phyloP scores from a whole-genome alignment of 208 protist genomes.

The Wallacemonas rigidus region DNA sequence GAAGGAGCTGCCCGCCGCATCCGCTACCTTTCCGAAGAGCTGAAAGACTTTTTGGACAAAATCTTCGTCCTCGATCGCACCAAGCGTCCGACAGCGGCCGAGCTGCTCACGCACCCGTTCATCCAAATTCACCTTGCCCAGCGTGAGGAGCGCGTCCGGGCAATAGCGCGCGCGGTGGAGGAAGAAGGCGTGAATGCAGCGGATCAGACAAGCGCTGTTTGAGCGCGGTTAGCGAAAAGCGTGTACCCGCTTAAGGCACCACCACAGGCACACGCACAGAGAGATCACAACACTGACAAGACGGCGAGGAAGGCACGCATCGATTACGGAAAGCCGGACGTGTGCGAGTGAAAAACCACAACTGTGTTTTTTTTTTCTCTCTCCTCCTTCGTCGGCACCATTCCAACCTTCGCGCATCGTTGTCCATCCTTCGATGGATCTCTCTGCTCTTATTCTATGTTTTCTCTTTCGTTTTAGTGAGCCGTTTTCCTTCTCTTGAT shows the following conservation, averaged over 20 bases:
- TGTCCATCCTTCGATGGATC: no score
- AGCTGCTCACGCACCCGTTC: slow-evolving; percentile 66
- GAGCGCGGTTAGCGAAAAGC: neutral
- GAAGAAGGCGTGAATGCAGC: neutral
- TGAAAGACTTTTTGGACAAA: slow-evolving; percentile 39
- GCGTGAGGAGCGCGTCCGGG: neutral
- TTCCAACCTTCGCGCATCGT: no score
- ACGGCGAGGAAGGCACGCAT: neutral
- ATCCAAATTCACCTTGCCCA: slow-evolving; percentile 9
- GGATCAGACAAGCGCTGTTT: neutral
- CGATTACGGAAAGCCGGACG: no score
- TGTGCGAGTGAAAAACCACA: neutral
- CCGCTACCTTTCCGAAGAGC: slow-evolving; percentile 24
- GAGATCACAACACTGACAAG: neutral
- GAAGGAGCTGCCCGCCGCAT: neutral
- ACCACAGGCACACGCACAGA: no score
- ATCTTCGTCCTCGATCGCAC: slow-evolving; percentile 53
- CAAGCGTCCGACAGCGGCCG: slow-evolving; percentile 43
- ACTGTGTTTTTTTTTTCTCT: neutral
- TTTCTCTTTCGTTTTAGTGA: no score
- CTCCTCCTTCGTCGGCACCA: no score
- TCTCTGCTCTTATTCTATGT: no score
- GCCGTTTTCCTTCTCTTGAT: no score
- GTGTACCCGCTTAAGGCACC: no score
- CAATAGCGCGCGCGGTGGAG: neutral